These are phyloP conservation scores for Exophiala sideris DNA, from an alignment of 2,329 filamentous ascomycete species.

Conservation along the genomic window DNA sequence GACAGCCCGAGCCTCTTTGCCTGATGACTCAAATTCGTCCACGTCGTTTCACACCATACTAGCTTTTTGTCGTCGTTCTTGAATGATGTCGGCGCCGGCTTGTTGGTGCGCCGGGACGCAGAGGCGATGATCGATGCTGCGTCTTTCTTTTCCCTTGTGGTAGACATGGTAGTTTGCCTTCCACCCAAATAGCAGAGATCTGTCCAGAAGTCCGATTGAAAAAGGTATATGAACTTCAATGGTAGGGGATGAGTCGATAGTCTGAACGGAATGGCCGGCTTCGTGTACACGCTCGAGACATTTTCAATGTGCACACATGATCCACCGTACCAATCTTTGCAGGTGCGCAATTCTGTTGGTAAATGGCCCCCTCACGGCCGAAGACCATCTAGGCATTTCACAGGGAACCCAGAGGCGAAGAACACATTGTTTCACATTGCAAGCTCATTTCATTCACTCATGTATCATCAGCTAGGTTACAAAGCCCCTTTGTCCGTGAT, in stretches of 20 bases:
- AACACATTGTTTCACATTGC: not conserved
- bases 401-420: not conserved
- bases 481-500: not conserved
- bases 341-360: too few relatives aligned
- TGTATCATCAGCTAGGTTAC: constrained; percentile 8
- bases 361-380: not conserved
- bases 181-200: not conserved
- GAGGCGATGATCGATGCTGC: constrained; percentile 21
- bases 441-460: constrained; percentile 1
- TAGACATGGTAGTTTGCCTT: not conserved
- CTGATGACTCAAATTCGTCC: constrained; percentile 27
- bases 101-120: constrained; percentile 13
- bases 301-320: too few relatives aligned
- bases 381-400: not conserved
- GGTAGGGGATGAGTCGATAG: not conserved
- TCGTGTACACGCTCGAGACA: too few relatives aligned
- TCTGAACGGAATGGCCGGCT: not conserved
- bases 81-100: not conserved
- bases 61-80: constrained; percentile 18
- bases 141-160: constrained; percentile 7
- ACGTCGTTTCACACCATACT: constrained; percentile 27
- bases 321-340: too few relatives aligned
- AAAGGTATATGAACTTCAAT: too few relatives aligned
- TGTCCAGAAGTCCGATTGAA: not conserved
- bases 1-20: constrained; percentile 21